A percentile compares a stretch with the other conserved stretches of the same genome.
phyloP scores from a whole-genome alignment of 2,329 filamentous ascomycete species.

The Neophaeococcomyces aloes region DNA sequence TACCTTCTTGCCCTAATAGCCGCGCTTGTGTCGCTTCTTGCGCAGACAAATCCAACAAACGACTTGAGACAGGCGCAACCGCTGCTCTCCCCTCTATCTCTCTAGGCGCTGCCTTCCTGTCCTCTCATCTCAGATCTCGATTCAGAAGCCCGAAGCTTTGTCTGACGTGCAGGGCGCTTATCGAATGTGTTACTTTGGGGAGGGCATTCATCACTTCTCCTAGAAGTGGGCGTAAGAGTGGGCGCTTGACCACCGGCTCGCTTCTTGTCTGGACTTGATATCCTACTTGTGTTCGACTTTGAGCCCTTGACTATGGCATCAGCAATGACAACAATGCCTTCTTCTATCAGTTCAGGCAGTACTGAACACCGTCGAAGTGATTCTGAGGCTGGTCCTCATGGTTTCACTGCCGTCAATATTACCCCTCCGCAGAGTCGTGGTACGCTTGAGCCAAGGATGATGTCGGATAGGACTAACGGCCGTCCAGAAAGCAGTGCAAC shows the following conservation, averaged over 20 bases:
- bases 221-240: conserved; percentile 1
- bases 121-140: conserved; percentile 2
- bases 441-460: conserved; percentile 5
- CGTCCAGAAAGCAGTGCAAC: conserved; percentile 9
- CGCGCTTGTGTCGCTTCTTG: conserved; percentile 3
- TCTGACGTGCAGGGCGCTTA: conserved; percentile 5
- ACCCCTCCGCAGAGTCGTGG: conserved; percentile 7
- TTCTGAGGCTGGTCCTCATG: conserved; percentile 7
- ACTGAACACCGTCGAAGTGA: conserved; percentile 6
- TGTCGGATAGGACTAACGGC: conserved; percentile 7
- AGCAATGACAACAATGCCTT: conserved; percentile 8
- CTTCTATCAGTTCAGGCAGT: conserved; percentile 7
- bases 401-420: conserved; percentile 8
- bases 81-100: background rate
- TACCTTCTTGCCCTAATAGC: background rate
- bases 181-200: background rate
- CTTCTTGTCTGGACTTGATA: conserved; percentile 3
- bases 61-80: conserved; percentile 7
- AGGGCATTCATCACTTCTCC: background rate
- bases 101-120: conserved; percentile 4
- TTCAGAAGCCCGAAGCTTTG: background rate
- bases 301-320: conserved; percentile 2
- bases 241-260: background rate
- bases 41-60: background rate
- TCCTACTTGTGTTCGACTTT: background rate